Percentiles rank a stretch among this genome's conserved stretches.
phyloP scores from a whole-genome alignment of 2,329 filamentous ascomycete genomes.

The Amauroascus verrucosus region DNA sequence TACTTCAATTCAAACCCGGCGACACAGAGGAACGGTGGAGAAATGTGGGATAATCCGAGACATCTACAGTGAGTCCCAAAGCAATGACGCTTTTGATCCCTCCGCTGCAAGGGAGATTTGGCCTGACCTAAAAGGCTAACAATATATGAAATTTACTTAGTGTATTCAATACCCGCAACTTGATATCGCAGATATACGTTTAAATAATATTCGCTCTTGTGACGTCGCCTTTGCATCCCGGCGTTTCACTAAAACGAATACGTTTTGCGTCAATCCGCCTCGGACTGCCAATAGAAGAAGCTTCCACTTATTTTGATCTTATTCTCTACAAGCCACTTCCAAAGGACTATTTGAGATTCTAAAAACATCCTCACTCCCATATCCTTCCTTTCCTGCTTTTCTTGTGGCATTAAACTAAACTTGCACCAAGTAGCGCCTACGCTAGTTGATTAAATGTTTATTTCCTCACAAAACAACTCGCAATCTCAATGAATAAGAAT shows the following conservation, averaged over 20 bases:
- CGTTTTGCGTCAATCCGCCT: too few species aligned
- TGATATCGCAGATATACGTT: too few species aligned
- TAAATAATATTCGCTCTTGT: too few species aligned
- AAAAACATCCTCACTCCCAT: too few species aligned
- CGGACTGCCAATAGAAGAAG: too few species aligned
- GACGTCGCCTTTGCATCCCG: too few species aligned
- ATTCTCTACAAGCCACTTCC: too few species aligned
- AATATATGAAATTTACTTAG: background rate
- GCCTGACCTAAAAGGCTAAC: background rate
- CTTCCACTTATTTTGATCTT: too few species aligned
- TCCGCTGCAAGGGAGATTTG: background rate
- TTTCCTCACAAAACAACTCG: slow-evolving; percentile 3
- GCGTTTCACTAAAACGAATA: too few species aligned
- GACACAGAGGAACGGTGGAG: background rate
- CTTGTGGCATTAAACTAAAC: slow-evolving; percentile 8
- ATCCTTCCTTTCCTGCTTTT: background rate
- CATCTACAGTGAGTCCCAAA: background rate
- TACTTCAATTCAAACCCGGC: background rate
- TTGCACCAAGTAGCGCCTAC: slow-evolving; percentile 8
- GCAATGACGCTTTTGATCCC: background rate
- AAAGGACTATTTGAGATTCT: too few species aligned
- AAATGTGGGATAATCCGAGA: background rate
- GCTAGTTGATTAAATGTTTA: slow-evolving; percentile 6
- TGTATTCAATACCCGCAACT: background rate
- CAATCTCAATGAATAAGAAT: background rate